Evolutionary conservation across 2,329 filamentous ascomycete genomes (phyloP), one percentile per base, ranked within the genome.

Genomic region (Neofusicoccum kwambonambiense): DNA sequence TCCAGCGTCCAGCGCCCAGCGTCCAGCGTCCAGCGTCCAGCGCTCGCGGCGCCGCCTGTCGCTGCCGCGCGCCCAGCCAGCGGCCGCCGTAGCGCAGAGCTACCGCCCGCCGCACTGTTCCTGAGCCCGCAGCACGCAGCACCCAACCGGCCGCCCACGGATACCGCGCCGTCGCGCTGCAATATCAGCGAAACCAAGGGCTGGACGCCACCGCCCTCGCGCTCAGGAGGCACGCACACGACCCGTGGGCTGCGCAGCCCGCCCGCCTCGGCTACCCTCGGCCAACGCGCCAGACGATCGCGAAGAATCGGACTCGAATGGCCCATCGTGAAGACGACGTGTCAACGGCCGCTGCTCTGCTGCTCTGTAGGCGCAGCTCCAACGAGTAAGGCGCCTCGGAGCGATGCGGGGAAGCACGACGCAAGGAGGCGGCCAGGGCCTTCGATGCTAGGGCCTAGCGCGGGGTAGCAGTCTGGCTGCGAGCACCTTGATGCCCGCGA

Each of bases 321-420:
- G 52, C 27, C 52, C 37, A 17, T 19, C 19, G 42, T 47, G 56
- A 60, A 49, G 56, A 47, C 56, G 56, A 60, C 56, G 56, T 60
- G 56, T 47, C 56, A 60, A 45, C 27, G 56, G n/a, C 27, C 15
- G n/a, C 56, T 27, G 56, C 56, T 41, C 47, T 44, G 56, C 41
- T 60, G 56, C 42, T 60, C 56, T 60, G 56, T 60, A 47, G 56
- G 56, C 56, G 56, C 42, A 47, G 56, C 56, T 60, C 56, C 56
- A 60, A 60, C 56, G 42, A 60, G 56, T 60, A 35, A 60, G 56
- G 56, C 56, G 41, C 41, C 17, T 37, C 42, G 56, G 56, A 37
- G 27, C 17, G n/a, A 62, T 62, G 58, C 58, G 58, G 58, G 58
- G 58, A 62, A 62, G 42, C 41, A 37, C 39, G 54, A 58, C 56